phyloP scores from a whole-genome alignment of 176 grass and related monocot genomes.

The Stipa capillata region DNA sequence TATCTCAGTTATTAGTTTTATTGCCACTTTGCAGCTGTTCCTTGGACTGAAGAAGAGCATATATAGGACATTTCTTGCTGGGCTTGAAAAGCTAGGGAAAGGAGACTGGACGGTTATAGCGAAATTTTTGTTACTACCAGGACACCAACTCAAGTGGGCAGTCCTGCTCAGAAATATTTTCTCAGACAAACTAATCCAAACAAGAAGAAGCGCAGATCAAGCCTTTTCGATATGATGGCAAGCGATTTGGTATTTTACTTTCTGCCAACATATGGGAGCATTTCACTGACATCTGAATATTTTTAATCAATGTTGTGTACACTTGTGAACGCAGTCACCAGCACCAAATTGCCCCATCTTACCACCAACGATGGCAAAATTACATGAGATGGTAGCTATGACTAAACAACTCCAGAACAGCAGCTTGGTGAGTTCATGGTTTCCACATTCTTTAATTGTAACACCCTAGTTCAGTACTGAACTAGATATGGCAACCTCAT shows the following conservation, averaged over 20 bases:
- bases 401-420: slow-evolving; percentile 35
- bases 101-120: slow-evolving; percentile 71
- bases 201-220: slow-evolving; percentile 65
- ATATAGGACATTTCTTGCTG: slow-evolving; percentile 63
- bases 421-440: slow-evolving; percentile 35
- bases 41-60: slow-evolving; percentile 85
- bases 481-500: neutral
- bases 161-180: slow-evolving; percentile 78
- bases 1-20: neutral
- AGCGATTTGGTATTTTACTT: slow-evolving; percentile 34
- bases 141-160: slow-evolving; percentile 66
- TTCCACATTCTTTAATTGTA: slow-evolving; percentile 14
- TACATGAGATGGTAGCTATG: slow-evolving; percentile 38
- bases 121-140: slow-evolving; percentile 57
- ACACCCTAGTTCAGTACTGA: neutral
- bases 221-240: slow-evolving; percentile 62
- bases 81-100: slow-evolving; percentile 67
- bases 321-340: slow-evolving; percentile 37
- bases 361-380: slow-evolving; percentile 33
- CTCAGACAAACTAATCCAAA: slow-evolving; percentile 50
- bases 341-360: slow-evolving; percentile 31
- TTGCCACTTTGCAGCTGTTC: slow-evolving; percentile 36
- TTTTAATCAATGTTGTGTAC: slow-evolving; percentile 1
- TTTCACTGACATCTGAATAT: slow-evolving; percentile 1
- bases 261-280: neutral